Evolutionary conservation across 1,139 yeast genomes (phyloP).

Genomic region (Pneumocystis canis): DNA sequence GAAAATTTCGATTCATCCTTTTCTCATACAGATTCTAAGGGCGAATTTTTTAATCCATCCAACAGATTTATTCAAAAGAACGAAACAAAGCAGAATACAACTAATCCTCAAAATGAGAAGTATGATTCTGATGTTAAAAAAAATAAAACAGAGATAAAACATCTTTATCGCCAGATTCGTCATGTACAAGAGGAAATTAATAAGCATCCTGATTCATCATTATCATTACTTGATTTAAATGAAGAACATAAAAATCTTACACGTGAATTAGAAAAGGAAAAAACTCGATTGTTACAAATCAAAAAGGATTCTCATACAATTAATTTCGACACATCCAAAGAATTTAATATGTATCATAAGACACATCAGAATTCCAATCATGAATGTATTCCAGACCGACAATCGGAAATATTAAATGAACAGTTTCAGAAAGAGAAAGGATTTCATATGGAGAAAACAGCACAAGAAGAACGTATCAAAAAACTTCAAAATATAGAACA

Average conservation of each 20-base stretch:
- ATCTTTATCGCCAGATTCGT: conserved; percentile 46
- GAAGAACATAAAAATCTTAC: conserved; percentile 30
- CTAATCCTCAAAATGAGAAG: conserved; percentile 32
- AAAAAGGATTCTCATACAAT: not conserved
- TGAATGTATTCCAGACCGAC: not conserved
- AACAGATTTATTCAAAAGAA: conserved; percentile 52
- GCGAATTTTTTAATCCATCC: conserved; percentile 38
- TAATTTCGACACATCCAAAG: not conserved
- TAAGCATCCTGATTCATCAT: conserved; percentile 20
- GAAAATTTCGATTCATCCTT: conserved; percentile 6
- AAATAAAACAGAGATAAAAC: conserved; percentile 45
- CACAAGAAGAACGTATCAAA: conserved; percentile 14
- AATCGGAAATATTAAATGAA: conserved; percentile 5
- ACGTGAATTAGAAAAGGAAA: conserved; percentile 30
- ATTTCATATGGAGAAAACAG: conserved; percentile 15
- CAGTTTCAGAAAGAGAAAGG: conserved; percentile 10
- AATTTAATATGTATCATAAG: not conserved
- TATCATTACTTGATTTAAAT: conserved; percentile 15
- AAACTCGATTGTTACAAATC: not conserved
- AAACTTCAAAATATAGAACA: conserved; percentile 21
- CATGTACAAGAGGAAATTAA: conserved; percentile 38
- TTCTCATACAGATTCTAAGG: conserved; percentile 13
- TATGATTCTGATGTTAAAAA: conserved; percentile 25
- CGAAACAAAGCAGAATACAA: conserved; percentile 60
- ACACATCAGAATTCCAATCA: conserved; percentile 15